Evolutionary conservation across 257 asterid species (phyloP), one percentile per base, ranked within the genome.

Genomic region (Nicotiana otophora): DNA sequence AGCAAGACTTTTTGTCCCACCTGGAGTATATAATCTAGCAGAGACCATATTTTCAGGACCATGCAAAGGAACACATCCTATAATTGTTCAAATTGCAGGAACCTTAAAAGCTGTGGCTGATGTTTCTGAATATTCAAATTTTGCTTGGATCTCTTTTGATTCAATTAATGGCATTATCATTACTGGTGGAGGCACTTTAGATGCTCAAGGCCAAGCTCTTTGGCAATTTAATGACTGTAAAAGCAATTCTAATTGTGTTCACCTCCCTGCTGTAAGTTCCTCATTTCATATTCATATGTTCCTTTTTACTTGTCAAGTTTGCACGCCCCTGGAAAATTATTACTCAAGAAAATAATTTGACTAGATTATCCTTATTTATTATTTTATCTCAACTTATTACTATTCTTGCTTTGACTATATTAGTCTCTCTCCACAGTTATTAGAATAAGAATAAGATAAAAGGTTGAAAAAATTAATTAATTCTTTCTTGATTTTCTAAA

Each of bases 221-320:
- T 92, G 95, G 97, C 11, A 81, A 55, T 92, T 91, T 65, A 91
- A 92, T 11, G 95, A 92, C 70, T 92, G 95, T 81, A 81, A 77
- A 33, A 53, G 63, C 3, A 91, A 92, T 57, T 88, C 88, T 23
- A 16, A 36, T 2, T 92, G 97, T 33, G 79, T 84, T 1, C 91
- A 89, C 80, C 82, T 92, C 4, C 92, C 95, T 0, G 92, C 92
- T 1, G 93, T 92, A 87, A 88, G 85, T 53, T 57, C 46, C 14
- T 10, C 57, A 33, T 7, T 6, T 26, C 26, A 2, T 20, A 8
- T 67, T 55, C 81, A 54, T 28, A 14, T 55, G 42, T 19, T 14
- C 0, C 14, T 16, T 46, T 42, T 51, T 33, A 33, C 39, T 34
- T 36, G 42, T 5, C 42, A 36, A 5, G 6, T 36, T 36, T 36